These are phyloP conservation scores for Boletus bicolor DNA, from an alignment of 768 basidiomycete species.

Conservation along the genomic window DNA sequence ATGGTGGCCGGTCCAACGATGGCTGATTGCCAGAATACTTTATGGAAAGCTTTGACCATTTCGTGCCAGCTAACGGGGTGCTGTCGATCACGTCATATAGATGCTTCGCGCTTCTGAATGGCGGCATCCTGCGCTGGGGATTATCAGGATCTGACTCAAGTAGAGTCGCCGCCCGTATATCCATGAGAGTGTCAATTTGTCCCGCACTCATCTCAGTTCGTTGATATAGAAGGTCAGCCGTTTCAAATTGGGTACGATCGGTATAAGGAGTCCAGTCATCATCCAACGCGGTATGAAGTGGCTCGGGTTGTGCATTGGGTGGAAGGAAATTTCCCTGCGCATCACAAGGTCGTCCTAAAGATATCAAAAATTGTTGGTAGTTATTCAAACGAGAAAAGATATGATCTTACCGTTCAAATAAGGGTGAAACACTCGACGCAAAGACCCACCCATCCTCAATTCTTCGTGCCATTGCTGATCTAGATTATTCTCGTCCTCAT, in stretches of 20 bases:
- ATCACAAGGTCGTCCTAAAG: conserved; percentile 1
- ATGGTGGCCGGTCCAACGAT: neutral
- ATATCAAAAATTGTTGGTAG: too few relatives aligned
- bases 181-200: conserved; percentile 19
- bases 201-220: conserved; percentile 19
- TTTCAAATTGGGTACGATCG: conserved; percentile 15
- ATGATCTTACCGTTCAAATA: too few relatives aligned
- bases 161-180: too few relatives aligned
- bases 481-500: too few relatives aligned
- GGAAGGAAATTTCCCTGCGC: neutral
- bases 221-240: conserved; percentile 21
- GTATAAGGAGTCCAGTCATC: conserved; percentile 21
- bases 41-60: conserved; percentile 35
- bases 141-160: too few relatives aligned
- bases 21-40: conserved; percentile 17
- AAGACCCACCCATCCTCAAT: too few relatives aligned
- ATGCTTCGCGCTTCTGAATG: too few relatives aligned
- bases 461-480: too few relatives aligned
- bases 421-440: too few relatives aligned
- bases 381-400: too few relatives aligned
- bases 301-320: neutral
- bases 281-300: neutral
- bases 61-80: conserved; percentile 33
- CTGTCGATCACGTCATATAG: conserved; percentile 30
- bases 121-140: too few relatives aligned